Evolutionary conservation across 2,329 filamentous ascomycete genomes (phyloP).

Genomic region (Coniochaeta sp.): DNA sequence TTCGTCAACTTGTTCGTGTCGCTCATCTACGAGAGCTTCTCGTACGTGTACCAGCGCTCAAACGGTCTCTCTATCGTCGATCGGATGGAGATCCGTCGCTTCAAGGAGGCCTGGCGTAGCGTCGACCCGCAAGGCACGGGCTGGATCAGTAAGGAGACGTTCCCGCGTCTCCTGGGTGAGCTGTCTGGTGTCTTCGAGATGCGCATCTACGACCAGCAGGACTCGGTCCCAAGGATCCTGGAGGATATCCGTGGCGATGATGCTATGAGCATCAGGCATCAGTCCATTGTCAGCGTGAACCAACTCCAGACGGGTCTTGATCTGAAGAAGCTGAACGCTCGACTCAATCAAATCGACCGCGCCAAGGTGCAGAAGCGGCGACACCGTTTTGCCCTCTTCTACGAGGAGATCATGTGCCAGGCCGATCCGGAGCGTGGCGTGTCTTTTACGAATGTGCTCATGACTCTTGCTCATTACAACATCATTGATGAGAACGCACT

Average conservation of each 20-base stretch:
- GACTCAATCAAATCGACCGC: slow-evolving; percentile 68
- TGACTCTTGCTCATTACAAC: slow-evolving; percentile 97
- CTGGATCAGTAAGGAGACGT: slow-evolving; percentile 83
- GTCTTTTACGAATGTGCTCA: slow-evolving; percentile 82
- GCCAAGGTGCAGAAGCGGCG: slow-evolving; percentile 67
- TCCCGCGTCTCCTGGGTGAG: slow-evolving; percentile 82
- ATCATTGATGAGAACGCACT: slow-evolving; percentile 80
- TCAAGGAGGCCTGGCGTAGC: slow-evolving; percentile 97
- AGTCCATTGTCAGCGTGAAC: slow-evolving; percentile 45
- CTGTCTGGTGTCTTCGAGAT: slow-evolving; percentile 95
- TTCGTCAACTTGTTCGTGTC: slow-evolving; percentile 98
- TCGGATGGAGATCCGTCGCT: slow-evolving; percentile 87
- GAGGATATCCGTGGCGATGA: slow-evolving; percentile 68
- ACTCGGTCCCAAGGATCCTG: slow-evolving; percentile 80
- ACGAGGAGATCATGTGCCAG: slow-evolving; percentile 90
- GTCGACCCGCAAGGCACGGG: slow-evolving; percentile 88
- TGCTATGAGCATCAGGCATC: slow-evolving; percentile 43
- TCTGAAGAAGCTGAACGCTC: slow-evolving; percentile 64
- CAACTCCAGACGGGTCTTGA: slow-evolving; percentile 57
- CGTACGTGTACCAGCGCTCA: slow-evolving; percentile 95
- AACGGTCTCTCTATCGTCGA: slow-evolving; percentile 87
- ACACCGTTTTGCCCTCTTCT: slow-evolving; percentile 85
- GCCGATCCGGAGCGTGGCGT: slow-evolving; percentile 87
- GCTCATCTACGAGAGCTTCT: slow-evolving; percentile 98
- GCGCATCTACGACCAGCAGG: slow-evolving; percentile 89